Percentiles rank a stretch among this genome's conserved stretches.
phyloP scores from a whole-genome alignment of 208 protist genomes.

The Novymonas esmeraldas region DNA sequence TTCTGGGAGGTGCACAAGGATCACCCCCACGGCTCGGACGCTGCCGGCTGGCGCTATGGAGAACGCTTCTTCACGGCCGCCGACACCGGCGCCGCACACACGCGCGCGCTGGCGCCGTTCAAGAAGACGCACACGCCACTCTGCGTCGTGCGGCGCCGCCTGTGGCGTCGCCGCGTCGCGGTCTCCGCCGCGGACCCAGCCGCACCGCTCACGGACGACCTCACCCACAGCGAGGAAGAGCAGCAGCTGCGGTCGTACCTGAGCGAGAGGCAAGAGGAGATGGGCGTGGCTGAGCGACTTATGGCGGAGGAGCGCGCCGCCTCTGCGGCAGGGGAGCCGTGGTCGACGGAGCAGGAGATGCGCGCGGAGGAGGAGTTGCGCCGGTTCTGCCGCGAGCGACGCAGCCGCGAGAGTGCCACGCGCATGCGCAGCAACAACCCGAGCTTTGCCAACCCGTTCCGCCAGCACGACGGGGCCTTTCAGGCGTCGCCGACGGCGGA shows the following conservation, averaged over 20 bases:
- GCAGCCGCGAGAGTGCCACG: slow-evolving; percentile 32
- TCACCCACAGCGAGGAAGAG: slow-evolving; percentile 13
- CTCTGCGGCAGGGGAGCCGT: slow-evolving; percentile 27
- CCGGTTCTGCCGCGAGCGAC: slow-evolving; percentile 35
- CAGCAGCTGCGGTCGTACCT: slow-evolving; percentile 33
- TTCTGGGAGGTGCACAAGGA: slow-evolving; percentile 49
- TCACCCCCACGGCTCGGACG: slow-evolving; percentile 48
- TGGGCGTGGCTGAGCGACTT: slow-evolving; percentile 44
- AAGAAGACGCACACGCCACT: slow-evolving; percentile 50
- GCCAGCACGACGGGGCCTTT: not conserved
- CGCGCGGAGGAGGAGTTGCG: slow-evolving; percentile 51
- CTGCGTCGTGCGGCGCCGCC: slow-evolving; percentile 48
- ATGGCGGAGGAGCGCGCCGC: slow-evolving; percentile 30
- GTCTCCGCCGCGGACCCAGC: slow-evolving; percentile 10
- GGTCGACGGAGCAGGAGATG: slow-evolving; percentile 47
- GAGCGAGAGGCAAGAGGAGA: slow-evolving; percentile 45
- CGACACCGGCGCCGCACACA: slow-evolving; percentile 3
- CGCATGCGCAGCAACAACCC: slow-evolving; percentile 31
- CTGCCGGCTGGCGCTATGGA: slow-evolving; percentile 59
- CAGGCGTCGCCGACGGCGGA: not conserved
- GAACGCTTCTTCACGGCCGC: slow-evolving; percentile 24
- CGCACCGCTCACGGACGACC: slow-evolving; percentile 9
- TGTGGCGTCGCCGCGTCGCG: slow-evolving; percentile 54
- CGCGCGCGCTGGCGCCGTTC: slow-evolving; percentile 26
- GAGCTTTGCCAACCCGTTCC: slow-evolving; percentile 50